phyloP scores from a whole-genome alignment of 2,329 filamentous ascomycete genomes.

The Cercospora sojina region DNA sequence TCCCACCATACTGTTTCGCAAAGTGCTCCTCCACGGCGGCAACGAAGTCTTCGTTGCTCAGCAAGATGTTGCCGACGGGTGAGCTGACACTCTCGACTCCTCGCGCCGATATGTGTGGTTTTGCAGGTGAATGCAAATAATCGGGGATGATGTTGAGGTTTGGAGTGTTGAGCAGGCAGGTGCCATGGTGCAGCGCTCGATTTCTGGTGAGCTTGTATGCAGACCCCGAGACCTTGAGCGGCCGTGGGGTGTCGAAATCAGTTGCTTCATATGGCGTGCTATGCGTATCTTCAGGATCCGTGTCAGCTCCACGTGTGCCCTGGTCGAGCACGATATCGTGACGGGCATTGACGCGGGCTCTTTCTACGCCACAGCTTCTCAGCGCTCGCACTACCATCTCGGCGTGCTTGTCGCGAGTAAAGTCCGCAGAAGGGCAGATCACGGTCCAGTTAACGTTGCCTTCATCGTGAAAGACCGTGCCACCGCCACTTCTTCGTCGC shows the following conservation, averaged over 20 bases:
- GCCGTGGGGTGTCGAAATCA: slow-evolving; percentile 34
- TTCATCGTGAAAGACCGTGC: slow-evolving; percentile 87
- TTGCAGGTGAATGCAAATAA: slow-evolving; percentile 75
- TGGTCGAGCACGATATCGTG: slow-evolving; percentile 86
- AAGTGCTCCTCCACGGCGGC: slow-evolving; percentile 59
- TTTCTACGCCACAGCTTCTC: slow-evolving; percentile 55
- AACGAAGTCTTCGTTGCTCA: slow-evolving; percentile 51
- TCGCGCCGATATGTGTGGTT: slow-evolving; percentile 71
- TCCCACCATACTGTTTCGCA: slow-evolving; percentile 58
- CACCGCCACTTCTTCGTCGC: slow-evolving; percentile 81
- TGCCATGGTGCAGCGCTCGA: slow-evolving; percentile 87
- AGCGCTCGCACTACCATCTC: slow-evolving; percentile 91
- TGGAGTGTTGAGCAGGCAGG: slow-evolving; percentile 75
- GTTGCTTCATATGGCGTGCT: slow-evolving; percentile 44
- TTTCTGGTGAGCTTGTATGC: slow-evolving; percentile 87
- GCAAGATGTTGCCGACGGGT: slow-evolving; percentile 73
- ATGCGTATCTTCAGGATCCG: slow-evolving; percentile 45
- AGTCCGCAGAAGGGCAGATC: slow-evolving; percentile 72
- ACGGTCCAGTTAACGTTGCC: slow-evolving; percentile 96
- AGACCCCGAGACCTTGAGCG: slow-evolving; percentile 82
- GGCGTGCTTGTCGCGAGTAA: slow-evolving; percentile 83
- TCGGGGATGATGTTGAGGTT: slow-evolving; percentile 68
- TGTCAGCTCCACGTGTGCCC: slow-evolving; percentile 30
- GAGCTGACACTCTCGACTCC: slow-evolving; percentile 92
- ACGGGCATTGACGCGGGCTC: slow-evolving; percentile 76